Base-by-base conservation (phyloP, 2,329 filamentous ascomycete species). In the Hypoxylon sp. region DNA sequence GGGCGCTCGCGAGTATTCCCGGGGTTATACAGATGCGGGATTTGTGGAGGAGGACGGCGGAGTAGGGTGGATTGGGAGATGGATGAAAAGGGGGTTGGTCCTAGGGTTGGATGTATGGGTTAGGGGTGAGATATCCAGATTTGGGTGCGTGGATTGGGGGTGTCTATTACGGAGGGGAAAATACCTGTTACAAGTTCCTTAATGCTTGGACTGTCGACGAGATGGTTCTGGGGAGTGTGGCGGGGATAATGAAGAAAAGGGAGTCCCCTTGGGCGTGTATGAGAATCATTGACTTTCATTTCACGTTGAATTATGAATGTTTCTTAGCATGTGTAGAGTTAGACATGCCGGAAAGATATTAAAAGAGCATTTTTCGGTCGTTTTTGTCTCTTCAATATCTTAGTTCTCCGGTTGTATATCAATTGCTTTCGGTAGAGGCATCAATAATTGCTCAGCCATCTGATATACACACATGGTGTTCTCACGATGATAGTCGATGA, bases 1-100 rank as follows among this genome's bases (percentile, higher is more conserved):
- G 89, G 0, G 74, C 87, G 23, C 81, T 89, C 57, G 90, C 90
- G 5, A 84, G 79, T 61, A 77, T 79, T 11, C 77, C 77, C 0
- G 74, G 76, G 5, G 56, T 74, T 23, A 63, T 79, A 6, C 72
- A 75, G 67, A 77, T 79, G 52, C 69, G 75, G 13, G 75, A 78
- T 52, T 59, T 79, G 61, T 79, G 77, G 77, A 72, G 67, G 57
- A 72, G 68, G 67, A 78, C 77, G 41, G 76, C 75, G 1, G 73
- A 75, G 56, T 77, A 72, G 21, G 11, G 32, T 6, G n/a, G 25
- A 46, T 32, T 38, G 38, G 2, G 13, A 32, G 36, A 43, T 30
- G 23, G 51, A 7, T 2, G 23, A 13, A 11, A 3, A 21, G 17
- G 23, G 30, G 19, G 49, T 7, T 23, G 38, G 53, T 34, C 9